Evolutionary conservation across 176 grass and related monocot genomes (phyloP).

Genomic region (Secale cereale): DNA sequence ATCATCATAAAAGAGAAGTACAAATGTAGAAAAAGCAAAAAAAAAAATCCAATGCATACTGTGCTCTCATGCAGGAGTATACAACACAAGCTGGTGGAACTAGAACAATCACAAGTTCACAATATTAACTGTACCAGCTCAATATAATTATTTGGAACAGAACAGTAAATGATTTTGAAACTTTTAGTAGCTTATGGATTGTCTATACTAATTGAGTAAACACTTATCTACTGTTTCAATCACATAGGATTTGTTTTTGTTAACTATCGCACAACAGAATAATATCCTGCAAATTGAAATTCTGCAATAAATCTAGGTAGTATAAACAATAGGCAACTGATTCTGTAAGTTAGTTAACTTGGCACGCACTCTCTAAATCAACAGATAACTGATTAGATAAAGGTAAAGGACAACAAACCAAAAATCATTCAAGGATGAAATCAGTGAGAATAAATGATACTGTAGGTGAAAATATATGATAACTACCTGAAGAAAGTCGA

Average conservation of each 20-base stretch:
- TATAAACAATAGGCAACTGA: neutral
- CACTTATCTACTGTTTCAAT: neutral
- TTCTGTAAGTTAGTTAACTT: neutral
- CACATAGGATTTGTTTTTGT: neutral
- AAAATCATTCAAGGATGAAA: neutral
- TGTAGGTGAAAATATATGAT: neutral
- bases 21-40: neutral
- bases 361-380: neutral
- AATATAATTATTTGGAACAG: neutral
- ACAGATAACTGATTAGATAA: neutral
- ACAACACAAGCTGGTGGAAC: neutral
- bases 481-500: conserved; percentile 96
- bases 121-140: neutral
- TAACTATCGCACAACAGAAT: neutral
- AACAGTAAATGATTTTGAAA: neutral
- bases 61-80: neutral
- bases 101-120: neutral
- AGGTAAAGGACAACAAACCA: neutral
- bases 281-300: neutral
- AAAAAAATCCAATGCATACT: neutral
- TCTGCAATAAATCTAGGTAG: neutral
- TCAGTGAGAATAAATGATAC: neutral
- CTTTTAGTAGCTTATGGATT: neutral
- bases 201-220: neutral
- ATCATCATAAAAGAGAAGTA: neutral